These are phyloP conservation scores for Nicotiana otophora DNA, from an alignment of 257 asterid species.

Conservation along the genomic window DNA sequence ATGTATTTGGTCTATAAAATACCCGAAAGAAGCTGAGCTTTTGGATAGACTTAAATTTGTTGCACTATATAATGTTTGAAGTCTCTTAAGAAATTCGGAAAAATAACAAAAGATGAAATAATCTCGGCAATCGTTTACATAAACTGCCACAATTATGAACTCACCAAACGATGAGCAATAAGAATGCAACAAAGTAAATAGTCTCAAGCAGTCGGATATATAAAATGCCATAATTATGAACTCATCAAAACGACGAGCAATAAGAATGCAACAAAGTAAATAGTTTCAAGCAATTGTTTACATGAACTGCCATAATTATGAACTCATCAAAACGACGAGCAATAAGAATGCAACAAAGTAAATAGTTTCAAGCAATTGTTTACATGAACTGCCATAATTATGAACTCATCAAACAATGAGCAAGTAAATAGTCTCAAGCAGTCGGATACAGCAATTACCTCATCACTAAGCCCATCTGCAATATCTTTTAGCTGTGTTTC, in stretches of 20 bases:
- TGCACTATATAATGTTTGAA: background rate
- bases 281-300: background rate
- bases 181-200: background rate
- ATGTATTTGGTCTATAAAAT: background rate
- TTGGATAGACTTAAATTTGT: background rate
- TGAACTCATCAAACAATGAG: background rate
- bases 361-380: background rate
- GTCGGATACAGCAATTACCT: conserved; percentile 28
- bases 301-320: background rate
- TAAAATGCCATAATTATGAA: background rate
- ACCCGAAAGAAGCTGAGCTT: background rate
- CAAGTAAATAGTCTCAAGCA: background rate
- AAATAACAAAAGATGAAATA: background rate
- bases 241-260: background rate
- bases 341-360: background rate
- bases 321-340: background rate
- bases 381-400: background rate
- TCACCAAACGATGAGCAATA: background rate
- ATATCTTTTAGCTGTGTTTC: conserved; percentile 32
- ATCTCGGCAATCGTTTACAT: background rate
- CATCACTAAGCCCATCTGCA: conserved; percentile 32
- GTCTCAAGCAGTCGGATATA: background rate
- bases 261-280: background rate
- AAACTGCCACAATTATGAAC: background rate
- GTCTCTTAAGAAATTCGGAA: background rate